Percentiles rank a stretch among this genome's conserved stretches.
These are phyloP conservation scores for Ganoderma resinaceum DNA, from an alignment of 1,284 basidiomycete genomes.

Conservation along the genomic window DNA sequence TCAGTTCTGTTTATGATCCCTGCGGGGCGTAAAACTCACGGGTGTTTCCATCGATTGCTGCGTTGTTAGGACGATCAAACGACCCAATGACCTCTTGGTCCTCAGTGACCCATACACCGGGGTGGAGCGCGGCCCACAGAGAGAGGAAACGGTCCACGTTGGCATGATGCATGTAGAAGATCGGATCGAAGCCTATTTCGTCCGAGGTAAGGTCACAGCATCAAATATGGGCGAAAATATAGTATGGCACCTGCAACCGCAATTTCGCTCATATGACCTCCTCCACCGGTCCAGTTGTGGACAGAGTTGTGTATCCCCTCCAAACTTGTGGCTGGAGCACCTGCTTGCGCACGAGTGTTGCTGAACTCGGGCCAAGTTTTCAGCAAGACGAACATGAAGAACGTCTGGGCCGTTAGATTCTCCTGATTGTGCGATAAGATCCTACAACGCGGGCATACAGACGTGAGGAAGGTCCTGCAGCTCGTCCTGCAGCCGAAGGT, in stretches of 20 bases:
- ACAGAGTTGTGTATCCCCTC: conserved; percentile 21
- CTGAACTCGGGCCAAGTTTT: conserved; percentile 7
- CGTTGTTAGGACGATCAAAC: conserved; percentile 41
- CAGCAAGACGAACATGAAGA: background rate
- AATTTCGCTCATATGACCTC: conserved; percentile 13
- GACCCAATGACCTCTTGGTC: conserved; percentile 44
- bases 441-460: background rate
- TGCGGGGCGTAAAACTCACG: conserved; percentile 34
- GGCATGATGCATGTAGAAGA: conserved; percentile 56
- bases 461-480: background rate
- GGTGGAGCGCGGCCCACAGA: conserved; percentile 51
- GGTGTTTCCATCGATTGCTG: conserved; percentile 42
- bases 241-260: conserved; percentile 9
- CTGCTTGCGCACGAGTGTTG: background rate
- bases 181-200: conserved; percentile 47
- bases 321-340: conserved; percentile 8
- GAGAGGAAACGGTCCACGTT: conserved; percentile 54
- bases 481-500: background rate
- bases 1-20: background rate
- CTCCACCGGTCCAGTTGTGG: background rate
- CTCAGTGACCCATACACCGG: conserved; percentile 44
- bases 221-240: background rate
- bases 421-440: background rate
- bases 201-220: background rate
- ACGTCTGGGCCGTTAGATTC: conserved; percentile 6